Evolutionary conservation across 495 filamentous ascomycete species (phyloP).

Genomic region (Penicillium cataractarum): DNA sequence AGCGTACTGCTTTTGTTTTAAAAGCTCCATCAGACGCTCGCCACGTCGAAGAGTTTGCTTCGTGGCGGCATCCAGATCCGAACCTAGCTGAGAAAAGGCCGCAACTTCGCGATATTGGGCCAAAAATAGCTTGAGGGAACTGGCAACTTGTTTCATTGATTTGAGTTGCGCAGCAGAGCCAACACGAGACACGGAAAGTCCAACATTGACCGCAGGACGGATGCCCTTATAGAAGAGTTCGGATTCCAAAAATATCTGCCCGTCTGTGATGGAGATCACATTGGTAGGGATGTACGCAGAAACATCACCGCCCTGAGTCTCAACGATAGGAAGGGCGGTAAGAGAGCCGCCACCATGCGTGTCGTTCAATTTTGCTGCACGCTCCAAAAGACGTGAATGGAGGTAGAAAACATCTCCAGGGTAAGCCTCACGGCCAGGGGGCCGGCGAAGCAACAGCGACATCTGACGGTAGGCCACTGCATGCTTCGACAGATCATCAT

Average conservation of each 20-base stretch:
- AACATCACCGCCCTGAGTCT: constrained; percentile 99
- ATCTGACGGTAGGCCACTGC: constrained; percentile 99
- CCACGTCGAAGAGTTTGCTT: constrained; percentile 98
- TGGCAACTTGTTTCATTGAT: constrained; percentile 99
- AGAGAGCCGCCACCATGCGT: constrained; percentile 94
- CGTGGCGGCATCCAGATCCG: constrained; percentile 96
- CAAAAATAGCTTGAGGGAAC: constrained; percentile 99
- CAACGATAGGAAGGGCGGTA: constrained; percentile 96
- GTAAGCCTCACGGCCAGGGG: constrained; percentile 99
- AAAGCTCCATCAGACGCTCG: constrained; percentile 97
- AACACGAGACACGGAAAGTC: constrained; percentile 99
- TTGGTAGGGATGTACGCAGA: constrained; percentile 99
- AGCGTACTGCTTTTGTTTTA: constrained; percentile 99
- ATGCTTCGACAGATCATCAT: constrained; percentile 98
- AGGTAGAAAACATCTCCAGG: constrained; percentile 99
- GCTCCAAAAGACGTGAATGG: constrained; percentile 98
- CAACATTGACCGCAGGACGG: constrained; percentile 99
- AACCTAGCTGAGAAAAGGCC: constrained; percentile 99
- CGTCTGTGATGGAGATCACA: constrained; percentile 99
- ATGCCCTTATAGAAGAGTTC: constrained; percentile 99
- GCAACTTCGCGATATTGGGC: constrained; percentile 99
- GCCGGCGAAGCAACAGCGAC: constrained; percentile 98
- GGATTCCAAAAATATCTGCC: constrained; percentile 99
- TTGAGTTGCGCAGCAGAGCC: constrained; percentile 99
- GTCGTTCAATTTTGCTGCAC: constrained; percentile 98